Base-by-base conservation (phyloP, 352 stramenopile species). In the Globisporangium rhizosaccharum region DNA sequence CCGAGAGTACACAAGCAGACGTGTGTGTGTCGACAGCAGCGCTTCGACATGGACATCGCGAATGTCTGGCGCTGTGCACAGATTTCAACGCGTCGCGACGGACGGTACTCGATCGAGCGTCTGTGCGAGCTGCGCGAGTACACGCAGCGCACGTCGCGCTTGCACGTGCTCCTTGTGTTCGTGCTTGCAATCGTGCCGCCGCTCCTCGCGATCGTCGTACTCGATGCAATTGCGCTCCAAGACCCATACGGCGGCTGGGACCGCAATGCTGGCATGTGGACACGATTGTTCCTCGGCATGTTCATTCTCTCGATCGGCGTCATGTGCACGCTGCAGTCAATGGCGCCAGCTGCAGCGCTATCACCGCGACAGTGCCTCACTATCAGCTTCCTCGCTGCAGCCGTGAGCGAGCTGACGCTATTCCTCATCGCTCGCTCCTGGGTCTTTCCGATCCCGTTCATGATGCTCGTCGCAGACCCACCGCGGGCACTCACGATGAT, bases 81-180 rank as follows among this genome's bases (percentile, higher is more conserved):
- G 9, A 9, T 9, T 10, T 2, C 30, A 30, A 17, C 46, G n/a
- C 20, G 3, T 51, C 30, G 20, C 15, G 10, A n/a, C 25, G 63
- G 67, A 3, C 56, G 63, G n/a, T 71, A 71, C 54, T 74, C 63
- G 12, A 17, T 71, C 23, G 63, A 57, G 20, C 65, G 68, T n/a
- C 56, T 74, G 18, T 53, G 63, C 20, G 56, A 42, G 25, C 56
- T 71, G 8, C 46, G 18, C 51, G 52, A 63, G 30, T 74, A 71
- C 54, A 54, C 56, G 28, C 26, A 55, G 15, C 25, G 45, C 5
- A 56, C 44, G 14, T 49, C 47, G n/a, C 37, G 64, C 10, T 17
- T 5, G 30, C 59, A 53, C 18, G 57, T 48, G 8, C 15, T 61
- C 0, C 18, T 61, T n/a, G 52, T 65, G 7, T 18, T 65, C 20